Base-by-base conservation (phyloP, 2,329 filamentous ascomycete species). In the Beauveria medogensis region DNA sequence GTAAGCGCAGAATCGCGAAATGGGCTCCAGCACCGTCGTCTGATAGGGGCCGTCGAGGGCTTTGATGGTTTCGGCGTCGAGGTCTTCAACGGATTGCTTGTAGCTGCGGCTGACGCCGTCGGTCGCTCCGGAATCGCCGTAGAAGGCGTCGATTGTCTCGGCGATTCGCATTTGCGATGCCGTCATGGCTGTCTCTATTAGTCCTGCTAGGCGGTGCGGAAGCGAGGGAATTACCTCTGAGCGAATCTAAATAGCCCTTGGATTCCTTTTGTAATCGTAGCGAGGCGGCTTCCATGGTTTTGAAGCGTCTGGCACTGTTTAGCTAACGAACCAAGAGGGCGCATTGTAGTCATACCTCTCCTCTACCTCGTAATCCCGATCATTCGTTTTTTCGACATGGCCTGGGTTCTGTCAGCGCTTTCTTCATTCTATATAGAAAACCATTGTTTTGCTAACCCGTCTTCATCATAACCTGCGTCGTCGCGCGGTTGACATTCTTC, bases 401-500 rank as follows among this genome's bases (percentile, higher is more conserved):
- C 94, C 91, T 86, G 67, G 8, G 51, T 3, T 18, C 28, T 28
- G 44, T 70, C 34, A 71, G 66, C 54, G 37, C 20, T 22, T 5
- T 1, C 20, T 8, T 16, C 28, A 28, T 20, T 30, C n/a, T 2
- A 2, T 14, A 22, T 34, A 9, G 10, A 50, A 20, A 18, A 26
- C 18, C 16, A 12, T 48, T 24, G 18, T 14, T 9, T 16, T 41
- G 70, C 81, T 65, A 75, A 90, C 88, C 91, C 62, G 92, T 96
- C 84, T 99, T 99, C 93, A 99, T 97, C 91, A 99, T 97, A 65
- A 97, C 93, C 87, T 97, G 92, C 78, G 95, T 99, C 77, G 93
- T 97, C 70, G 93, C 93, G 80, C 94, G 91, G 81, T 94, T 93
- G 80, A 97, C 92, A 86, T 95, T 95, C 77, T 96, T 96, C 80